Conservation (phyloP, 208 protist species). For the Crithidia acanthocephali region DNA sequence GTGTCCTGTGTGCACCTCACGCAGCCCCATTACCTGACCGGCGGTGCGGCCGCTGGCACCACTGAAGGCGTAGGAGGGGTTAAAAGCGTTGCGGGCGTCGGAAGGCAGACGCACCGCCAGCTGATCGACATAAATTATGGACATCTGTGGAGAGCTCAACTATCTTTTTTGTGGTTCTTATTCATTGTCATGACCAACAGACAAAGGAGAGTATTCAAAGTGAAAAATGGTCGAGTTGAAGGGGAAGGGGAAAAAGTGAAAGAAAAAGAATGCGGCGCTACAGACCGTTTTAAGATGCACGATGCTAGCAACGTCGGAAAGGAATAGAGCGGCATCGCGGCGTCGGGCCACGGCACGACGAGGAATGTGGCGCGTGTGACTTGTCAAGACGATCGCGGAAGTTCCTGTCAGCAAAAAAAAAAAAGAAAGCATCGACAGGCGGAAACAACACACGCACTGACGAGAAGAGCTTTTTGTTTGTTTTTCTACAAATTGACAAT, state of each 20-base stretch:
- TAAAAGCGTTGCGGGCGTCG: conserved; percentile 67
- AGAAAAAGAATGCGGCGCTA: background rate
- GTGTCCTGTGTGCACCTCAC: conserved; percentile 44
- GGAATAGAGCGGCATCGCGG: no score
- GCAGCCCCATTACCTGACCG: conserved; percentile 49
- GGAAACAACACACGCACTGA: no score
- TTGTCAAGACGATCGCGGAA: no score
- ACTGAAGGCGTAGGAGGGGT: conserved; percentile 73
- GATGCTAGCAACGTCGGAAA: no score
- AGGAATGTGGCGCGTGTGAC: background rate
- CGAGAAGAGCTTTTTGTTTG: no score
- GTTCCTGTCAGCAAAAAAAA: background rate
- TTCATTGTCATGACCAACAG: no score
- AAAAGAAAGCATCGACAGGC: background rate
- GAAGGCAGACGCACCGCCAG: conserved; percentile 67
- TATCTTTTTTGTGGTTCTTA: no score
- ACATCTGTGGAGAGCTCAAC: no score
- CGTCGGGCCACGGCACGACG: background rate
- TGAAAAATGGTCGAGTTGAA: no score
- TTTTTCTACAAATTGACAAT: no score
- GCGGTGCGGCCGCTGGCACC: conserved; percentile 14
- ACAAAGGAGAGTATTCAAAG: no score
- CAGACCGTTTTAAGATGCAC: no score
- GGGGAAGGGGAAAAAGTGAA: conserved; percentile 3
- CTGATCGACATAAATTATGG: conserved; percentile 63